Conservation (phyloP, 495 filamentous ascomycete genomes). For the Neurospora sp. region DNA sequence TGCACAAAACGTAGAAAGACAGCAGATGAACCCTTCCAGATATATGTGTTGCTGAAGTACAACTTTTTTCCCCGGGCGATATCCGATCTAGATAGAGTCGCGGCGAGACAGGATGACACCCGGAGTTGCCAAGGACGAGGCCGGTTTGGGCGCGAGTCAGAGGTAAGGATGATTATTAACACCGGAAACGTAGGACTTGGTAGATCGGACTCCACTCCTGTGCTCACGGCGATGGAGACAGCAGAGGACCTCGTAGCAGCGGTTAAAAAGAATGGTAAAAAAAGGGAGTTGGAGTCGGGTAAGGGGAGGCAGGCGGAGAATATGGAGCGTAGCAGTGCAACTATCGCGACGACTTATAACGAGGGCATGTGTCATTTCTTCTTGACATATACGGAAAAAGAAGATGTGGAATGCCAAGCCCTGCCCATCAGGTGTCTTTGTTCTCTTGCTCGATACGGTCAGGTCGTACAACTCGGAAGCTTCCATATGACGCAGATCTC, state of each 20-base stretch:
- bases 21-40: not conserved
- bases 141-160: not conserved
- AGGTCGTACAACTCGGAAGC: not conserved
- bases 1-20: not conserved
- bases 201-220: not conserved
- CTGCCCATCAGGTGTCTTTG: not conserved
- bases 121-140: not conserved
- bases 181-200: not conserved
- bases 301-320: not conserved
- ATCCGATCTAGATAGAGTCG: not conserved
- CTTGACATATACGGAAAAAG: not conserved
- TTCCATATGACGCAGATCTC: not conserved
- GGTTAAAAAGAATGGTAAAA: not conserved
- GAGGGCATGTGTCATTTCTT: not conserved
- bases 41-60: not conserved
- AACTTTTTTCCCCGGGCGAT: not conserved
- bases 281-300: not conserved
- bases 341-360: not conserved
- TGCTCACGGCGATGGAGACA: not conserved
- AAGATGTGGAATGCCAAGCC: not conserved
- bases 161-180: not conserved
- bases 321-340: not conserved
- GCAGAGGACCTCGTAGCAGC: not conserved
- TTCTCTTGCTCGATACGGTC: not conserved
- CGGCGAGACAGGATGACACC: not conserved